Evolutionary conservation across 352 stramenopile genomes (phyloP), one percentile per base, ranked within the genome.

Genomic region (Blastocystis sp.): DNA sequence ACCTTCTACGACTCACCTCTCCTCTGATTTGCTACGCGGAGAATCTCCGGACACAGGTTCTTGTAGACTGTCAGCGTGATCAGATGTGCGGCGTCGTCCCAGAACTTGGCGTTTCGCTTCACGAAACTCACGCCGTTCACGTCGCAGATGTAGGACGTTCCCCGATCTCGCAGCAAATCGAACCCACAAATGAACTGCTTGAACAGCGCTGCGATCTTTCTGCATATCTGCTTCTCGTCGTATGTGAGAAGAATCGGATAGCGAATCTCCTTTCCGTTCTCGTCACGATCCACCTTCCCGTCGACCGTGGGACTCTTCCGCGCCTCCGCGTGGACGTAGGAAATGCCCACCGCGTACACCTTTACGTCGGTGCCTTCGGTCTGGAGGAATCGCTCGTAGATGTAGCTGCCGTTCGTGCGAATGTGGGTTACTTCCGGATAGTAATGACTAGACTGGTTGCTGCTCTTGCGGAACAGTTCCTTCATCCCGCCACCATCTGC

Each of bases 291-390:
- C 1, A 99, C 97, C 77, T 96, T 95, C 0, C 97, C 97, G 90
- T 99, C 96, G 0, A 99, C 93, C 18, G 97, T 94, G 0, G 97
- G 97, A 36, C 92, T 97, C 90, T 99, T 99, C 56, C 96, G 90
- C 6, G 97, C 97, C 88, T 99, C 97, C 1, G 96, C 96, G 88
- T 99, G 97, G 57, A 94, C 97, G 86, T 99, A 99, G 87, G 96
- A 95, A 4, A 95, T 94, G 1, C 95, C 96, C 0, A 99, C 95
- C 1, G 78, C 48, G 59, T 90, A 90, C 84, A 99, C 96, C 87
- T 99, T 99, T 34, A 99, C 96, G 89, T 99, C 97, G 2, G 96
- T 99, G 48, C 97, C 97, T 88, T 99, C 95, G 6, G 97, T 99
- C 89, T 97, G 96, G 27, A 99, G 92, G 88, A 99, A 99, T 75